Evolutionary conservation across 2,329 filamentous ascomycete species (phyloP).

Genomic region (Beauveria medogensis): DNA sequence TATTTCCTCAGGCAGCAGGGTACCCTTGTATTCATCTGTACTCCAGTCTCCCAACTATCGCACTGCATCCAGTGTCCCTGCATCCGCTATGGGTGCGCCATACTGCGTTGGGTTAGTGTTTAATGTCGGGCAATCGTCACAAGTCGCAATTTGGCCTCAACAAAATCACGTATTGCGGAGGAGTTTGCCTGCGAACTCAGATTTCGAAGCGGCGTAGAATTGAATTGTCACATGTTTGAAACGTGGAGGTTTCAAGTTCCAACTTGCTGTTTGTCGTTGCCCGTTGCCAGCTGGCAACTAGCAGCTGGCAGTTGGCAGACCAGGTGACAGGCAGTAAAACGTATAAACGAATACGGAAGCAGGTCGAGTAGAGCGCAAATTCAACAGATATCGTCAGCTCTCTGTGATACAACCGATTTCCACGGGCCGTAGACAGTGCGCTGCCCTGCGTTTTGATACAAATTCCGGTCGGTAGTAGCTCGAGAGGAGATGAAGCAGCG

Average conservation of each 20-base stretch:
- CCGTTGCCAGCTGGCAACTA: too few species aligned
- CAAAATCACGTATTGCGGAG: neutral
- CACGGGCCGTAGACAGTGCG: too few species aligned
- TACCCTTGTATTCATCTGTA: conserved; percentile 3
- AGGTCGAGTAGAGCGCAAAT: too few species aligned
- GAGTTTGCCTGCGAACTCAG: neutral
- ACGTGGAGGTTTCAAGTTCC: neutral
- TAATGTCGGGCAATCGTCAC: neutral
- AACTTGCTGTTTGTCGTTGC: neutral
- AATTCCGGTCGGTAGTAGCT: neutral
- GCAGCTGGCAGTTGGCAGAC: too few species aligned
- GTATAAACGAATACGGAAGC: neutral
- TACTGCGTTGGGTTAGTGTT: neutral
- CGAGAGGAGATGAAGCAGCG: neutral
- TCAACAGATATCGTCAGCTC: neutral
- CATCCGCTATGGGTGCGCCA: neutral
- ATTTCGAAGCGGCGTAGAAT: neutral
- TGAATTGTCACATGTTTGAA: neutral
- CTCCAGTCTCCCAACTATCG: neutral
- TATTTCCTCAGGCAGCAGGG: neutral
- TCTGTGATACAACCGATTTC: too few species aligned
- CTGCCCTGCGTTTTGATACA: too few species aligned
- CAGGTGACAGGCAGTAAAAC: neutral
- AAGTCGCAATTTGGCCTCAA: conserved; percentile 3
- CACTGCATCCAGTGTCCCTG: neutral